These are phyloP conservation scores for Pseudogymnoascus destructans DNA, from an alignment of 2,329 filamentous ascomycete genomes.

Conservation along the genomic window DNA sequence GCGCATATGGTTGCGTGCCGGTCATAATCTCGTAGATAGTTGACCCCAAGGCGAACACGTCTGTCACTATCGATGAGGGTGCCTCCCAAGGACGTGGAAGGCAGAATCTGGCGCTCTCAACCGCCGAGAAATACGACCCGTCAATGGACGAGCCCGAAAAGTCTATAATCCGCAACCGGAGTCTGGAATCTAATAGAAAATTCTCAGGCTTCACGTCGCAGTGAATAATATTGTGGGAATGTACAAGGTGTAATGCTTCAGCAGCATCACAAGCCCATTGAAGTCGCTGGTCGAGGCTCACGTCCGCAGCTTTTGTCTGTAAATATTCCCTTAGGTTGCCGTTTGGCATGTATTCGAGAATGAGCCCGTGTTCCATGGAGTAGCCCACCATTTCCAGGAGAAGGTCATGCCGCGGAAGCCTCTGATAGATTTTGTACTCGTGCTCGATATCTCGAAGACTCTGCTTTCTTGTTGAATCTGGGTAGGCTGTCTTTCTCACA, in stretches of 20 bases:
- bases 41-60: background rate
- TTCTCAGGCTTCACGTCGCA: slow-evolving; percentile 11
- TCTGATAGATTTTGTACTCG: slow-evolving; percentile 11
- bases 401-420: slow-evolving; percentile 9
- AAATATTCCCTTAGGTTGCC: slow-evolving; percentile 10
- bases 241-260: slow-evolving; percentile 11
- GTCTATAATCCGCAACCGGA: slow-evolving; percentile 10
- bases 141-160: slow-evolving; percentile 10
- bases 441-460: slow-evolving; percentile 10
- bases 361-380: slow-evolving; percentile 5
- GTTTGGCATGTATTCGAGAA: slow-evolving; percentile 10
- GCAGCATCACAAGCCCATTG: slow-evolving; percentile 10
- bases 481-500: slow-evolving; percentile 10
- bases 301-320: slow-evolving; percentile 3
- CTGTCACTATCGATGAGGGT: background rate
- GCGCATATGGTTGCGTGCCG: background rate
- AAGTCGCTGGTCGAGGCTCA: slow-evolving; percentile 10
- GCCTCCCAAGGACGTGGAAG: no score
- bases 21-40: background rate
- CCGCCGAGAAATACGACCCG: background rate
- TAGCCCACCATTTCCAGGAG: slow-evolving; percentile 11
- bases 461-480: slow-evolving; percentile 7
- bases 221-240: slow-evolving; percentile 10
- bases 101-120: no score
- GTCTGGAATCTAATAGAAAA: slow-evolving; percentile 7